Base-by-base conservation (phyloP, 2,329 filamentous ascomycete species). In the Clarireedia monteithiana region DNA sequence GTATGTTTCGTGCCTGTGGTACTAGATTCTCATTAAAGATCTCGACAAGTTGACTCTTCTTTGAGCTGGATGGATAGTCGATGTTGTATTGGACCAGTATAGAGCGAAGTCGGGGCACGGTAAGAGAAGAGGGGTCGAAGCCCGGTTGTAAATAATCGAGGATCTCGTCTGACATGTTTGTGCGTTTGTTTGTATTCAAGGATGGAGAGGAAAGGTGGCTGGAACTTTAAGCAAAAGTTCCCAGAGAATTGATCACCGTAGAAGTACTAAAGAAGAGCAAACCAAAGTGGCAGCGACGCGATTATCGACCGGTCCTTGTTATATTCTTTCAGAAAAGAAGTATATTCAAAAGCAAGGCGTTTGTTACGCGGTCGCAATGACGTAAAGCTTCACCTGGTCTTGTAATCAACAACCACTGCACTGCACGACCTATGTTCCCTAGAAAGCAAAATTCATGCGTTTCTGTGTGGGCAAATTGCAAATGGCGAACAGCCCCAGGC, bases 61-160 rank as follows among this genome's bases (percentile, higher is more conserved):
- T 99, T 12, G 94, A 91, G 4, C 85, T 91, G 0, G 89, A 85
- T 5, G 91, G 86, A 69, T 96, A 97, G 39, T 83, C 75, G 66
- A 97, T 77, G 69, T 91, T 88, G 74, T 99, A 89, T 62, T 84
- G 87, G 66, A 97, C 88, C 57, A 99, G 83, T 62, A 97, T 95
- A 49, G 88, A 92, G 66, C 94, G 89, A 64, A 99, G 77, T 47
- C 88, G 87, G 27, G 94, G 91, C 50, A 97, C 84, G 1, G 91
- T 97, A 61, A 97, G 81, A 61, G 81, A 83, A 68, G 80, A 79
- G 20, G 94, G 84, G 70, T 99, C 90, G 70, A 96, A 97, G 65
- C 82, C 89, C 54, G 89, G 81, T 68, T 91, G 84, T 34, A 97
- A 84, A 70, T 97, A 99, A 63, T 90, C 88, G 30, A 56, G 42